A percentile compares a stretch with the other conserved stretches of the same genome.
phyloP scores from a whole-genome alignment of 768 basidiomycete species.

The Calvatia gigantea region DNA sequence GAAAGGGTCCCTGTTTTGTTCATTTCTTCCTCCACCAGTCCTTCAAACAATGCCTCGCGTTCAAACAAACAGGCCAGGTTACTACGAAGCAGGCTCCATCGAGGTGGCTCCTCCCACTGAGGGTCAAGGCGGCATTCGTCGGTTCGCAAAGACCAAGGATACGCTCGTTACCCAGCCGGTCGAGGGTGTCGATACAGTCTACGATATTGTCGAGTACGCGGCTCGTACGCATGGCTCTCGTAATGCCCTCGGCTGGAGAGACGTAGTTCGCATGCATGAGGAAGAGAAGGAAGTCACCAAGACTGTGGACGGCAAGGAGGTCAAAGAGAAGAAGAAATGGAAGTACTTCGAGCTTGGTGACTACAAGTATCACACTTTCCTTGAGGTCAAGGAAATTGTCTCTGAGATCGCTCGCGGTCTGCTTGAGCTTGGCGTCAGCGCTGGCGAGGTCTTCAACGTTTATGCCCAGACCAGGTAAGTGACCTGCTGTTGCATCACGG shows the following conservation, averaged over 20 bases:
- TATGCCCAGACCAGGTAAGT: constrained; percentile 82
- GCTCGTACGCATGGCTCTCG: constrained; percentile 72
- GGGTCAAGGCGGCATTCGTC: constrained; percentile 56
- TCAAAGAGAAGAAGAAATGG: constrained; percentile 91
- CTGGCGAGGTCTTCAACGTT: constrained; percentile 82
- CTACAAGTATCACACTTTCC: constrained; percentile 77
- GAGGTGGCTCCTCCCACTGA: constrained; percentile 41
- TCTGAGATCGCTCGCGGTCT: constrained; percentile 69
- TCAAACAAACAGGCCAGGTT: constrained; percentile 38
- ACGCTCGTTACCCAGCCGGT: constrained; percentile 58
- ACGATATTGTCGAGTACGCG: constrained; percentile 74
- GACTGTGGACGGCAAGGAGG: constrained; percentile 76
- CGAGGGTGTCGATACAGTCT: constrained; percentile 77
- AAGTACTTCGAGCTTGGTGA: constrained; percentile 91
- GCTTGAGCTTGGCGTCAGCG: constrained; percentile 62
- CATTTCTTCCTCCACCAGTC: constrained; percentile 3
- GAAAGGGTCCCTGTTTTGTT: too few species aligned
- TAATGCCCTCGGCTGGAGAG: constrained; percentile 78
- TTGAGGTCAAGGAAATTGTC: constrained; percentile 65
- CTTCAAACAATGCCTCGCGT: constrained; percentile 25
- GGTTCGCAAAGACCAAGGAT: constrained; percentile 53
- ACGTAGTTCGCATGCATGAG: constrained; percentile 63
- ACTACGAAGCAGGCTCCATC: constrained; percentile 61
- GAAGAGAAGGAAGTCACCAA: constrained; percentile 92
- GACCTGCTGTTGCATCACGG: not conserved